A percentile compares a stretch with the other conserved stretches of the same genome.
Conservation (phyloP, 2,329 filamentous ascomycete genomes). For the Arthroderma sp. region DNA sequence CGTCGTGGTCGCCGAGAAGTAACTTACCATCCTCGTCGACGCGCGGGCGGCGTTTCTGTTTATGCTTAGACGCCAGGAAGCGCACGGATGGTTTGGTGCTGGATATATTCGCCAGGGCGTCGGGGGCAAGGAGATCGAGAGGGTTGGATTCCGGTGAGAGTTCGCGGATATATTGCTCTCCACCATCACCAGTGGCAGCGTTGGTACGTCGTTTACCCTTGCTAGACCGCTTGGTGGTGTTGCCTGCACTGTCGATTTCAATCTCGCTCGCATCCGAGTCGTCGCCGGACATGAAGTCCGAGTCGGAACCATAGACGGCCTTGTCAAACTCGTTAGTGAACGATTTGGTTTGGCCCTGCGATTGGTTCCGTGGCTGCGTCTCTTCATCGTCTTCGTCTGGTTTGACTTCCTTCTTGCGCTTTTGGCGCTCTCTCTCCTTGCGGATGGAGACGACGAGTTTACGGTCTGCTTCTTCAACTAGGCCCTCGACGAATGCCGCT, state of each 20-base stretch:
- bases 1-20: conserved; percentile 27
- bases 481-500: conserved; percentile 62
- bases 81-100: conserved; percentile 62
- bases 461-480: conserved; percentile 72
- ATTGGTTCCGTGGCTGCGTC: conserved; percentile 19
- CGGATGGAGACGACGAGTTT: conserved; percentile 91
- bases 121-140: conserved; percentile 80
- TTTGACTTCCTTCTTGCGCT: conserved; percentile 68
- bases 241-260: conserved; percentile 29
- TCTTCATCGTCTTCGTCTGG: conserved; percentile 40
- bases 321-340: conserved; percentile 94
- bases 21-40: conserved; percentile 36
- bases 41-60: conserved; percentile 30
- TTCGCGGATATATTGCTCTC: conserved; percentile 67
- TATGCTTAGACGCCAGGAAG: conserved; percentile 31
- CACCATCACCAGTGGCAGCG: neutral
- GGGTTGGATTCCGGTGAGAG: conserved; percentile 72
- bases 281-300: conserved; percentile 49
- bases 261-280: conserved; percentile 45
- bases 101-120: conserved; percentile 83
- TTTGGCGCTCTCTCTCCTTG: conserved; percentile 82
- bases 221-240: conserved; percentile 17
- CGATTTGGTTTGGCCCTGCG: conserved; percentile 14
- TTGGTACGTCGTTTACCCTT: neutral
- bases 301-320: conserved; percentile 75